Evolutionary conservation across 495 filamentous ascomycete species (phyloP).

Genomic region (Penicillium cataractarum): DNA sequence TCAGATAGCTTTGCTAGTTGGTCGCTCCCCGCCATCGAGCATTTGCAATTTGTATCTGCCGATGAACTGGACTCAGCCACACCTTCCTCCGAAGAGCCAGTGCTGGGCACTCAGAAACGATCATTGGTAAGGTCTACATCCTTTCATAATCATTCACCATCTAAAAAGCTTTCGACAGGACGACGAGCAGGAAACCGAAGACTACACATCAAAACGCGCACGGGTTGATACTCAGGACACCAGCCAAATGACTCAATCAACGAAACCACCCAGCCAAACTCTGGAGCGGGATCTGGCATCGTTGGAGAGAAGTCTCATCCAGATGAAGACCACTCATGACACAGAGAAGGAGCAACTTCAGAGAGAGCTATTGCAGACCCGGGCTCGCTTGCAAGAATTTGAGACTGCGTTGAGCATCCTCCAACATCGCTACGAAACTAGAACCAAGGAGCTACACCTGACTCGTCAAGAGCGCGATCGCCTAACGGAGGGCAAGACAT

Average conservation of each 20-base stretch:
- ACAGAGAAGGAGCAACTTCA: conserved; percentile 36
- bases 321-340: conserved; percentile 37
- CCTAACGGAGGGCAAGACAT: conserved; percentile 24
- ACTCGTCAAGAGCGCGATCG: conserved; percentile 43
- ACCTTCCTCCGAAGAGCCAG: conserved; percentile 25
- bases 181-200: conserved; percentile 36
- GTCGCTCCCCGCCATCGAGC: conserved; percentile 48
- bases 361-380: conserved; percentile 25
- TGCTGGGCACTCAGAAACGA: conserved; percentile 35
- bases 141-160: not conserved
- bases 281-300: conserved; percentile 37
- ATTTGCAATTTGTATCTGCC: conserved; percentile 35
- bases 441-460: conserved; percentile 40
- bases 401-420: conserved; percentile 34
- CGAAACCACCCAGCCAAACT: conserved; percentile 36
- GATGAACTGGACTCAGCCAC: conserved; percentile 29
- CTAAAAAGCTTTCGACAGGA: conserved; percentile 25
- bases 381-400: conserved; percentile 30
- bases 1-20: conserved; percentile 43
- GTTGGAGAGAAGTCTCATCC: conserved; percentile 40
- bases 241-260: conserved; percentile 42
- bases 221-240: conserved; percentile 36
- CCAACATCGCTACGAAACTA: conserved; percentile 51
- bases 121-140: conserved; percentile 35
- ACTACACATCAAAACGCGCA: conserved; percentile 37